Evolutionary conservation across 371 early-diverging fungal genomes (phyloP).

Genomic region (Encephalitozoon hellem): DNA sequence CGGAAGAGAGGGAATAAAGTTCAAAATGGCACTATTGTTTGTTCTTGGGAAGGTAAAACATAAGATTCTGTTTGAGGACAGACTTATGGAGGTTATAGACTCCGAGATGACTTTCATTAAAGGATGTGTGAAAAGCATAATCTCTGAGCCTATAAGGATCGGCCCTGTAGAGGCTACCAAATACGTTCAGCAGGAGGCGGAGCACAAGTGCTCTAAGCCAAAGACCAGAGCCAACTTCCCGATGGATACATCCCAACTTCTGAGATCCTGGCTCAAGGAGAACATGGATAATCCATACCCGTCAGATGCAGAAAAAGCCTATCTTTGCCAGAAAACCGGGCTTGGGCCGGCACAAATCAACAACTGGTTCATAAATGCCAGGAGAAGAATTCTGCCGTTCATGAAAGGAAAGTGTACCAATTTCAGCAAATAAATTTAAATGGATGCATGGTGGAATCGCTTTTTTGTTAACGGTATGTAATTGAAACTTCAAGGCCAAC

Average conservation of each 20-base stretch:
- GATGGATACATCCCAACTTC: neutral
- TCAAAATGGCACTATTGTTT: neutral
- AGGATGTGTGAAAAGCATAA: neutral
- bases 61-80: slow-evolving; percentile 8
- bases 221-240: slow-evolving; percentile 14
- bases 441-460: neutral
- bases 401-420: slow-evolving; percentile 36
- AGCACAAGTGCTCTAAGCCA: neutral
- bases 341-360: slow-evolving; percentile 69
- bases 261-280: slow-evolving; percentile 65
- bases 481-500: neutral
- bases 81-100: slow-evolving; percentile 13
- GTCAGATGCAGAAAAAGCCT: slow-evolving; percentile 67
- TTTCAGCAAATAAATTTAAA: neutral
- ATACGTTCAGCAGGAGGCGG: neutral
- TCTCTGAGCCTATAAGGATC: neutral
- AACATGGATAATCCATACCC: slow-evolving; percentile 72
- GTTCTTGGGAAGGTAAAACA: slow-evolving; percentile 3
- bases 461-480: neutral
- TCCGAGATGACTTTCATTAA: neutral
- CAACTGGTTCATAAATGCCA: slow-evolving; percentile 78
- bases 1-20: neutral
- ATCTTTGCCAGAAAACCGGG: slow-evolving; percentile 64
- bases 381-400: slow-evolving; percentile 63
- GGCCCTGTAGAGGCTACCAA: neutral